These are phyloP conservation scores for Cladosporium sp. DNA, from an alignment of 2,329 filamentous ascomycete species.

Conservation along the genomic window DNA sequence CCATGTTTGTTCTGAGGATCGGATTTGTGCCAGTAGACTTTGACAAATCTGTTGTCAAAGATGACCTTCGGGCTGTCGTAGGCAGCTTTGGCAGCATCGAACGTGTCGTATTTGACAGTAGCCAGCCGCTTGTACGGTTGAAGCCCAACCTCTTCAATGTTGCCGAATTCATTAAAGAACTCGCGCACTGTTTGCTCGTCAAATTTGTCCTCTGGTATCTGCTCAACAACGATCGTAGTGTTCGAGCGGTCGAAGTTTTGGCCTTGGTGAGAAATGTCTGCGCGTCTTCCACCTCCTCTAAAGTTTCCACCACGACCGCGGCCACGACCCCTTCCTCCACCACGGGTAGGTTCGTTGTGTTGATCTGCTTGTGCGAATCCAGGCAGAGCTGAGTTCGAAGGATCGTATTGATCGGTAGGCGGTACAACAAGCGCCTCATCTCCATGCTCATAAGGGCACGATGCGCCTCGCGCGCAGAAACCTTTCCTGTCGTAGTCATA, in stretches of 20 bases:
- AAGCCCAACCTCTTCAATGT: conserved; percentile 59
- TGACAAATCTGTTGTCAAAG: conserved; percentile 82
- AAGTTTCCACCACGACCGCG: conserved; percentile 29
- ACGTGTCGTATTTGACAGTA: conserved; percentile 63
- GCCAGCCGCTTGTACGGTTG: conserved; percentile 63
- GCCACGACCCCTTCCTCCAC: conserved; percentile 36
- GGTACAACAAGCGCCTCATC: conserved; percentile 45
- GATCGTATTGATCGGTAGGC: conserved; percentile 53
- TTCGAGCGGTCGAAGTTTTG: conserved; percentile 59
- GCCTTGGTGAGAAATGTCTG: conserved; percentile 61
- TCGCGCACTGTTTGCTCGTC: conserved; percentile 58
- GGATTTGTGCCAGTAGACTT: conserved; percentile 70
- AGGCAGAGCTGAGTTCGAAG: conserved; percentile 46
- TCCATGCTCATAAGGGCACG: conserved; percentile 66
- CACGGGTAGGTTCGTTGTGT: conserved; percentile 31
- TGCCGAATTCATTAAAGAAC: conserved; percentile 71
- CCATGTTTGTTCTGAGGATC: conserved; percentile 21
- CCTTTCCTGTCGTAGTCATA: conserved; percentile 69
- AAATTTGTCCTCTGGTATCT: conserved; percentile 68
- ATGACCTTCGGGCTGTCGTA: conserved; percentile 74
- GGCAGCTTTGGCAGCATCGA: conserved; percentile 62
- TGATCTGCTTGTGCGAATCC: conserved; percentile 15
- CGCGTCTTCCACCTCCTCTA: conserved; percentile 37
- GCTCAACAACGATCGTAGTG: conserved; percentile 68
- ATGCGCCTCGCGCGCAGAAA: conserved; percentile 62